Evolutionary conservation across 2,329 filamentous ascomycete genomes (phyloP).

Genomic region (Stachybotrys echinatus): DNA sequence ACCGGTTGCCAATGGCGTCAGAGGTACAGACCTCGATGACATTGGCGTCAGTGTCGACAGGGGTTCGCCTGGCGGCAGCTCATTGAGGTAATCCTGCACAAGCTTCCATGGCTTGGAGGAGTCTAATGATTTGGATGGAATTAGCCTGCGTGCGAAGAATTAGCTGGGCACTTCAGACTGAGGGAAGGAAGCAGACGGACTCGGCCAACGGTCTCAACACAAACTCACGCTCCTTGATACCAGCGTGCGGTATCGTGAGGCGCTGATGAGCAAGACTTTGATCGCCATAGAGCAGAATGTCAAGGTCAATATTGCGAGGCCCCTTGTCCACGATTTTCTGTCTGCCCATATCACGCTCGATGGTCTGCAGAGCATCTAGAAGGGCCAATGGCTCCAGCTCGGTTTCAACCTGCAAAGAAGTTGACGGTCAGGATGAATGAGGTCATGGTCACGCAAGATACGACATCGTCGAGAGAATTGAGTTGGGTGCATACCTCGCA

Average conservation of each 20-base stretch:
- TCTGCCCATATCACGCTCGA: conserved; percentile 75
- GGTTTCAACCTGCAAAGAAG: conserved; percentile 65
- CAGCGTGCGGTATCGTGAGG: conserved; percentile 76
- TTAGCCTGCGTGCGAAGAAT: conserved; percentile 38
- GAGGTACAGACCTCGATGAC: conserved; percentile 35
- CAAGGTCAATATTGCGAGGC: conserved; percentile 88
- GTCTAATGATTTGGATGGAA: conserved; percentile 49
- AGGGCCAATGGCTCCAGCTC: conserved; percentile 68
- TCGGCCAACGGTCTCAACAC: conserved; percentile 83
- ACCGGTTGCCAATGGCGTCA: conserved; percentile 53
- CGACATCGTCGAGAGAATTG: too few relatives aligned
- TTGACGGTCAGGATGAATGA: too few relatives aligned
- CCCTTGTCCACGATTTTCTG: conserved; percentile 88
- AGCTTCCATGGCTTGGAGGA: conserved; percentile 53
- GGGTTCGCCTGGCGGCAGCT: conserved; percentile 43
- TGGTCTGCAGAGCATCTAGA: conserved; percentile 74
- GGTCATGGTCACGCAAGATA: too few relatives aligned
- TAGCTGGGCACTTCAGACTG: neutral
- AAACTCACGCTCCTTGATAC: conserved; percentile 89
- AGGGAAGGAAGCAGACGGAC: too few relatives aligned
- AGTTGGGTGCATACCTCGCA: conserved; percentile 66
- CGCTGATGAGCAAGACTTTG: conserved; percentile 61
- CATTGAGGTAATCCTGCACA: conserved; percentile 55
- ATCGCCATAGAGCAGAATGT: conserved; percentile 79
- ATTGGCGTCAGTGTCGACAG: conserved; percentile 57